These are phyloP conservation scores for Colletotrichum magnum DNA, from an alignment of 2,329 filamentous ascomycete genomes.

Conservation along the genomic window DNA sequence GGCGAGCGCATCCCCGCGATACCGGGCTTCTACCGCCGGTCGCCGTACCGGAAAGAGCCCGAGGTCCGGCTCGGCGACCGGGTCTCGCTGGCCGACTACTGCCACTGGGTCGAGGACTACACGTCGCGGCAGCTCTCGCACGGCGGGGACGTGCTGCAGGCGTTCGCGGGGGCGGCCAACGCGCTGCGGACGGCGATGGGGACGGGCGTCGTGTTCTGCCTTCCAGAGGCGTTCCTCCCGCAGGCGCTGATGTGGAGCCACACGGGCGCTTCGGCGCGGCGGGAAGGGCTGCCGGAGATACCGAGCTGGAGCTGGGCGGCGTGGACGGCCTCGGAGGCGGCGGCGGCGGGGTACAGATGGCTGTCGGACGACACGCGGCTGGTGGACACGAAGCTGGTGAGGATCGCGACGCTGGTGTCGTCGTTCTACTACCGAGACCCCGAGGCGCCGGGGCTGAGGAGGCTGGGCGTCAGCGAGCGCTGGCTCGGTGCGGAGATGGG, in stretches of 20 bases:
- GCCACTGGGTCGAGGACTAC: slow-evolving; percentile 56
- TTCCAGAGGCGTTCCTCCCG: slow-evolving; percentile 17
- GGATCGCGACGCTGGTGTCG: slow-evolving; percentile 17
- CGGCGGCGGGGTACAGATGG: slow-evolving; percentile 12
- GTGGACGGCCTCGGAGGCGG: slow-evolving; percentile 1
- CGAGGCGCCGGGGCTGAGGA: neutral
- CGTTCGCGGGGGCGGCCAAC: slow-evolving; percentile 35
- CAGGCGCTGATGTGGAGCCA: slow-evolving; percentile 33
- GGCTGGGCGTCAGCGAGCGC: slow-evolving; percentile 4
- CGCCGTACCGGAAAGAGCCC: neutral
- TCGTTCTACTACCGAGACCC: slow-evolving; percentile 6
- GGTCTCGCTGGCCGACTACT: slow-evolving; percentile 53
- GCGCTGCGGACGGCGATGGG: slow-evolving; percentile 17
- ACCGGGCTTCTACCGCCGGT: slow-evolving; percentile 18
- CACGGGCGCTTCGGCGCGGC: neutral
- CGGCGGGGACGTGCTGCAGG: slow-evolving; percentile 28
- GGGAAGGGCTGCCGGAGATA: slow-evolving; percentile 1
- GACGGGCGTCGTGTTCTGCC: neutral
- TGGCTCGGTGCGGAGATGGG: slow-evolving; percentile 19
- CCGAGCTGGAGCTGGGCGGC: slow-evolving; percentile 35
- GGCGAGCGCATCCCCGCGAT: neutral
- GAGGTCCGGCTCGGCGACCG: slow-evolving; percentile 9
- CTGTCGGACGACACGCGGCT: slow-evolving; percentile 8
- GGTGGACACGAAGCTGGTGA: slow-evolving; percentile 11
- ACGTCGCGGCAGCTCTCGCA: slow-evolving; percentile 46